Evolutionary conservation across 2,329 filamentous ascomycete species (phyloP).

Genomic region (Aspergillus arachidicola): DNA sequence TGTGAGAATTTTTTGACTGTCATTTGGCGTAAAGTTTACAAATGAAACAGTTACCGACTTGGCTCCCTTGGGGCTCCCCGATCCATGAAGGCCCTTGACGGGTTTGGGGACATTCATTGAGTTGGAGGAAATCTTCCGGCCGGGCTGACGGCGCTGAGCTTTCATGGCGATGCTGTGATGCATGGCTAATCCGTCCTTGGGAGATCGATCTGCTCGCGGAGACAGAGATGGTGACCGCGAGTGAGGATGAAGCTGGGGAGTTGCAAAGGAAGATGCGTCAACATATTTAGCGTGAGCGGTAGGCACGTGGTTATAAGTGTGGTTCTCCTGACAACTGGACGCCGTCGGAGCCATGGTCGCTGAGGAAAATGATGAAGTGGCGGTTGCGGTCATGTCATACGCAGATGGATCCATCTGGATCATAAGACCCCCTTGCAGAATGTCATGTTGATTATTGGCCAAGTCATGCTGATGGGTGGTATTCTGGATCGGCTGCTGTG

Average conservation of each 20-base stretch:
- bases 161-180: slow-evolving; percentile 31
- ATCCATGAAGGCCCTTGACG: slow-evolving; percentile 32
- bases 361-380: slow-evolving; percentile 33
- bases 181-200: slow-evolving; percentile 29
- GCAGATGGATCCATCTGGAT: slow-evolving; percentile 41
- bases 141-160: slow-evolving; percentile 40
- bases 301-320: slow-evolving; percentile 21
- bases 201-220: slow-evolving; percentile 34
- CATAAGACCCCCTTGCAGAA: slow-evolving; percentile 44
- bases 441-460: slow-evolving; percentile 30
- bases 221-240: slow-evolving; percentile 44
- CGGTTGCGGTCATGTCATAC: slow-evolving; percentile 34
- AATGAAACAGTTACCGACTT: slow-evolving; percentile 63
- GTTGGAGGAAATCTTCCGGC: slow-evolving; percentile 44
- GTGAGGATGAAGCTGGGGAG: slow-evolving; percentile 28
- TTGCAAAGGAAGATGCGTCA: slow-evolving; percentile 31
- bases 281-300: slow-evolving; percentile 28
- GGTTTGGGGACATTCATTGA: slow-evolving; percentile 35
- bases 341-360: slow-evolving; percentile 24
- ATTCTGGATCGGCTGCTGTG: slow-evolving; percentile 36
- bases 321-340: slow-evolving; percentile 18
- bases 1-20: slow-evolving; percentile 76
- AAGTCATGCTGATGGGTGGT: slow-evolving; percentile 31
- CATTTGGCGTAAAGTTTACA: slow-evolving; percentile 85
- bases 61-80: slow-evolving; percentile 34